These are phyloP conservation scores for Carex scoparia DNA, from an alignment of 176 grass and related monocot species.

Conservation along the genomic window DNA sequence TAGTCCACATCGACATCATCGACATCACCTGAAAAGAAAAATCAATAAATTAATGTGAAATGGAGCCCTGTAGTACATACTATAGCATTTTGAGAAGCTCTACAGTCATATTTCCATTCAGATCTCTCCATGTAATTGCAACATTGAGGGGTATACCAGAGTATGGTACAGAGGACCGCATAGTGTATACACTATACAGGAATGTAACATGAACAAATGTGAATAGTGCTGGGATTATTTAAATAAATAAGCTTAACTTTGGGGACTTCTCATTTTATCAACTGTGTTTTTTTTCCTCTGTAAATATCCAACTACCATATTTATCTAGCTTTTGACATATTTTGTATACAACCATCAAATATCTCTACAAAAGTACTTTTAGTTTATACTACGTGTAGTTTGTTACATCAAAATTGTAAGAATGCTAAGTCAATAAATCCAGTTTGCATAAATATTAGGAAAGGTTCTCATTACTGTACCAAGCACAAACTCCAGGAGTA, in stretches of 20 bases:
- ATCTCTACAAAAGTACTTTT: neutral
- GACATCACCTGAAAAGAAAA: slow-evolving; percentile 80
- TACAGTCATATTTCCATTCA: neutral
- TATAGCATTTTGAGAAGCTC: neutral
- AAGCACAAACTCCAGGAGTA: neutral
- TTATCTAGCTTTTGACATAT: neutral
- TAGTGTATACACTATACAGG: neutral
- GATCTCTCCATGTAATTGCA: neutral
- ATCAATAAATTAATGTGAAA: neutral
- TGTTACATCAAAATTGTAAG: neutral
- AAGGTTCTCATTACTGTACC: neutral
- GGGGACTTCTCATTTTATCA: neutral
- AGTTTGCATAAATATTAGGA: neutral
- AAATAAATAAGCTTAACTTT: neutral
- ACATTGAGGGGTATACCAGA: neutral
- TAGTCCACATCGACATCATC: slow-evolving; percentile 98
- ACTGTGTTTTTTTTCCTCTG: neutral
- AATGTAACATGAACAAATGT: neutral
- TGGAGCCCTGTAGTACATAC: neutral
- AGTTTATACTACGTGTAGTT: neutral
- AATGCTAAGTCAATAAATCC: neutral
- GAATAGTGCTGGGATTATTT: neutral
- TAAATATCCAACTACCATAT: neutral
- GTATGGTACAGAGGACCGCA: neutral
- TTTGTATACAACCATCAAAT: neutral